Base-by-base conservation (phyloP, 345 rosid species). In the Crucihimalaya himalaica region DNA sequence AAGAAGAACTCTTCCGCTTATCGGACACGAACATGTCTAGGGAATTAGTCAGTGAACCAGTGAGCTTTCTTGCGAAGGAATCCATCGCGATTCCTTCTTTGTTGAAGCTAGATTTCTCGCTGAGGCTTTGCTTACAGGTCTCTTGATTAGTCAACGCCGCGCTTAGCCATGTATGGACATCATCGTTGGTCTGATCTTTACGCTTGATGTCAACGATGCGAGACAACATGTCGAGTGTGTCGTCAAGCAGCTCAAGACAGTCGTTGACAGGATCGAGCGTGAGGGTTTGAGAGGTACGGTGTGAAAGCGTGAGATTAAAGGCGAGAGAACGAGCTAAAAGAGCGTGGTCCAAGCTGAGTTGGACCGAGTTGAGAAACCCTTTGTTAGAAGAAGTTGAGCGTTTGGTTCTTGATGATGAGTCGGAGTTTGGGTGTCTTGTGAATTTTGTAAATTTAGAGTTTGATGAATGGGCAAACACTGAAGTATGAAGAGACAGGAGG, bases 71-170 rank as follows among this genome's bases (percentile, higher is more conserved):
- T 16, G 83, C 70, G 19, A 63, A 5, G 32, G 63, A 55, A 64
- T 51, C 78, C 70, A 66, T 63, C 54, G 66, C 15, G 6, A 11
- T 16, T 50, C 21, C 39, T 2, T 46, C 28, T 54, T 27, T 67
- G 60, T 68, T 68, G 28, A 43, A 34, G 63, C 76, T 80, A 20
- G 47, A 42, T 11, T 69, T 62, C 45, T 71, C 71, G 10, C 9
- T 64, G 19, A 86, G 81, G 40, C 89, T 81, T 29, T 84, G 75
- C 0, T 74, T 45, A 64, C 87, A 86, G 1, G 87, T 81, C 53
- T 80, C 80, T 79, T 84, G 83, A 39, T 86, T 84, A 47, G 89
- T 86, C 34, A 86, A 71, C 8, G 87, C 82, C 0, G 89, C 86
- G 57, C 87, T 84, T 51, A 86, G 78, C 85, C 86, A 84, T 23